A percentile compares a stretch with the other conserved stretches of the same genome.
These are phyloP conservation scores for Ambrosia artemisiifolia DNA, from an alignment of 129 eudicot genomes.

Conservation along the genomic window DNA sequence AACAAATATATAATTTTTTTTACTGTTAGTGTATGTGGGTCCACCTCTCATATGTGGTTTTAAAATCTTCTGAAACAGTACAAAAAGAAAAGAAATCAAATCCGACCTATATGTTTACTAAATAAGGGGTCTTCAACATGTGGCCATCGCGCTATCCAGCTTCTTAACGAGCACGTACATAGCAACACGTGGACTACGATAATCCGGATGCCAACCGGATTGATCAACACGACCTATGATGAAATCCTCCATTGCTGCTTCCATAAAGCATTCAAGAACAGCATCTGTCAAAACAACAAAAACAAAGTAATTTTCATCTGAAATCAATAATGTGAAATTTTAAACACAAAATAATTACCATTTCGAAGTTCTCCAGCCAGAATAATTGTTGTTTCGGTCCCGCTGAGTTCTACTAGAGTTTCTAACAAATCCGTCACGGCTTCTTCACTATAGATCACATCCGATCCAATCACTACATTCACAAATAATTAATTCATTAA, in stretches of 20 bases:
- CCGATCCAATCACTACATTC: conserved; percentile 75
- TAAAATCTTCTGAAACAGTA: neutral
- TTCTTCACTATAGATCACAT: conserved; percentile 84
- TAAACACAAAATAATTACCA: conserved; percentile 38
- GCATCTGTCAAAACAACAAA: conserved; percentile 53
- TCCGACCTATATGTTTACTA: neutral
- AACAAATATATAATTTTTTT: too few species aligned
- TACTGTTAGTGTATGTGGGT: too few species aligned
- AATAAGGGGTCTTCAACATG: neutral
- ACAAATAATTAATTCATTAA: neutral
- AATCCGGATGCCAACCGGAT: conserved; percentile 82
- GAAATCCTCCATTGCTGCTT: conserved; percentile 70
- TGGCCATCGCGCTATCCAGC: neutral
- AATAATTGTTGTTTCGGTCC: conserved; percentile 64
- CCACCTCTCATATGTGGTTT: neutral
- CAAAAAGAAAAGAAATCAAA: neutral
- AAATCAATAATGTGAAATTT: neutral
- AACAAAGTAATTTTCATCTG: neutral
- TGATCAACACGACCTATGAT: conserved; percentile 69
- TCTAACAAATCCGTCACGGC: conserved; percentile 75
- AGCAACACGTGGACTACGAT: conserved; percentile 71
- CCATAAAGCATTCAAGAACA: conserved; percentile 78
- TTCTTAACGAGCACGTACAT: conserved; percentile 62
- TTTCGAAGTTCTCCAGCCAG: conserved; percentile 94
- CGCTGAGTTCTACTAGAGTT: conserved; percentile 61